A percentile compares a stretch with the other conserved stretches of the same genome.
Conservation (phyloP, 83 land plant species). For the Picea engelmannii region DNA sequence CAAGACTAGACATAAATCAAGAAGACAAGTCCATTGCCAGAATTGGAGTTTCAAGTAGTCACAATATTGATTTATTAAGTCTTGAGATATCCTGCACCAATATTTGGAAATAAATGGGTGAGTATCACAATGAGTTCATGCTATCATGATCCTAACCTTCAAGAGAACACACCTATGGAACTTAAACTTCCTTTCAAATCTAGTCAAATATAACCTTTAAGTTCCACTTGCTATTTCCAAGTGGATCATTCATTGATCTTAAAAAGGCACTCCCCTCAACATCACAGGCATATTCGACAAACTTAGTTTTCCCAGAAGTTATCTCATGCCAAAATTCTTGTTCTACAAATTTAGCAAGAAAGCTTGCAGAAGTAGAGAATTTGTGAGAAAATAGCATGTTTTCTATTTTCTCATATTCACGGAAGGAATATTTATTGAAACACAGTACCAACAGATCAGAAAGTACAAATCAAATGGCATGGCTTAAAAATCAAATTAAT, state of each 20-base stretch:
- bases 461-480: not conserved
- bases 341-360: conserved; percentile 75
- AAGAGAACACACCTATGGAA: not conserved
- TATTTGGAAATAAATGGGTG: no score
- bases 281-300: conserved; percentile 92
- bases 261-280: conserved; percentile 98
- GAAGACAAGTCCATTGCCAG: conserved; percentile 41
- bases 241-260: conserved; percentile 64
- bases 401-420: conserved; percentile 92
- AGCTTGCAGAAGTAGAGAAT: conserved; percentile 68
- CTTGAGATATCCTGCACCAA: conserved; percentile 58
- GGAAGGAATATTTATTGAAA: conserved; percentile 78
- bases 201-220: conserved; percentile 60
- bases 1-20: not conserved
- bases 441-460: not conserved
- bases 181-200: not conserved
- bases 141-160: no score
- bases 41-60: conserved; percentile 67
- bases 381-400: conserved; percentile 81
- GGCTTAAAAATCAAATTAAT: not conserved
- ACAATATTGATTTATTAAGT: conserved; percentile 65
- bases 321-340: conserved; percentile 91
- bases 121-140: no score
- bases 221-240: conserved; percentile 90
- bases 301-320: conserved; percentile 62